These are phyloP conservation scores for Fusarium musae DNA, from an alignment of 2,329 filamentous ascomycete species.

Conservation along the genomic window DNA sequence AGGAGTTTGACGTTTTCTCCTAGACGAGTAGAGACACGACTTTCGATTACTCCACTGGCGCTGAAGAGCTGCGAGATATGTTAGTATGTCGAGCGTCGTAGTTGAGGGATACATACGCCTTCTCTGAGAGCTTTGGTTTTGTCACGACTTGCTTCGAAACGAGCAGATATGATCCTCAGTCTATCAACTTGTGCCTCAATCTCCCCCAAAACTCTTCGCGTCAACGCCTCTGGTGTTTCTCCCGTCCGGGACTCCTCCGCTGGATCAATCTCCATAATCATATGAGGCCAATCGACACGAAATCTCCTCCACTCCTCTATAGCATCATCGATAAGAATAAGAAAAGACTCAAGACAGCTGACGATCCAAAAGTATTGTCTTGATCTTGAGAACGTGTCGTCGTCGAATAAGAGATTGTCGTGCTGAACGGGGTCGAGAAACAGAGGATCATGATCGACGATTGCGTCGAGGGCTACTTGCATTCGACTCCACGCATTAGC, in stretches of 20 bases:
- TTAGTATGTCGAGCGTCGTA: fast-evolving
- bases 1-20: slow-evolving; percentile 52
- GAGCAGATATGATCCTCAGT: background rate
- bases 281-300: background rate
- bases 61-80: background rate
- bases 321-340: background rate
- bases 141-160: background rate
- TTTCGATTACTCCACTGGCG: slow-evolving; percentile 3
- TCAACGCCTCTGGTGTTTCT: background rate
- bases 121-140: slow-evolving; percentile 8
- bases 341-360: background rate
- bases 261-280: background rate
- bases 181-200: background rate
- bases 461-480: background rate
- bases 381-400: slow-evolving; percentile 1
- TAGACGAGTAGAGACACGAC: slow-evolving; percentile 27
- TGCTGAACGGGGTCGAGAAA: slow-evolving; percentile 2
- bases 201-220: background rate
- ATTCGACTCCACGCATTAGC: background rate
- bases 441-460: background rate
- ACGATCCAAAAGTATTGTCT: slow-evolving; percentile 1
- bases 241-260: background rate
- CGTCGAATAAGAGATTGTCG: slow-evolving; percentile 1
- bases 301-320: slow-evolving; percentile 6
- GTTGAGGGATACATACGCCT: background rate